Evolutionary conservation across 768 basidiomycete genomes (phyloP).

Genomic region (Termitomyces sp.): DNA sequence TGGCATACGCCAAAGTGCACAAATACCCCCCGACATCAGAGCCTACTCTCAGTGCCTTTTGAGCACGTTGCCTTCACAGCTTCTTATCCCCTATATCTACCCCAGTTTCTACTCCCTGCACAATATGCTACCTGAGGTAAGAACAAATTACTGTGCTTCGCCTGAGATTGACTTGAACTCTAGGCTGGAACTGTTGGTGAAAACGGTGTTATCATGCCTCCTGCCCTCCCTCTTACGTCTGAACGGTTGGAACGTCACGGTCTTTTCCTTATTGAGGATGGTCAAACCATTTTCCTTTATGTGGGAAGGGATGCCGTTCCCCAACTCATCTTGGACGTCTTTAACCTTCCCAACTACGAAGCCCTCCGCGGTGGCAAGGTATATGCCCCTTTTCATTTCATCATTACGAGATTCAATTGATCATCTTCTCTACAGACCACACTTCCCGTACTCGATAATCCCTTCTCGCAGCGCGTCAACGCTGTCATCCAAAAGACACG

Average conservation of each 20-base stretch:
- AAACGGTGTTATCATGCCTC: slow-evolving; percentile 81
- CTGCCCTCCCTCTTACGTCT: slow-evolving; percentile 85
- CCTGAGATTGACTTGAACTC: slow-evolving; percentile 3
- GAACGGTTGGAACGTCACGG: slow-evolving; percentile 94
- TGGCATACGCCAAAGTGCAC: slow-evolving; percentile 91
- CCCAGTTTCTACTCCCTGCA: slow-evolving; percentile 94
- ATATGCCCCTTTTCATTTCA: slow-evolving; percentile 12
- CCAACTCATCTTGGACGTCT: slow-evolving; percentile 89
- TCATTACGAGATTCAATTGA: slow-evolving; percentile 1
- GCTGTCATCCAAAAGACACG: slow-evolving; percentile 92
- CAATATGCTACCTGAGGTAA: slow-evolving; percentile 89
- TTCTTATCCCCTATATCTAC: slow-evolving; percentile 90
- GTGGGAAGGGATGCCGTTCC: slow-evolving; percentile 98
- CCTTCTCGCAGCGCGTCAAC: slow-evolving; percentile 94
- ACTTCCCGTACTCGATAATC: slow-evolving; percentile 85
- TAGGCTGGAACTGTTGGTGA: slow-evolving; percentile 92
- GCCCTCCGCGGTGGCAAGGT: slow-evolving; percentile 93
- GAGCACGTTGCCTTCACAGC: slow-evolving; percentile 86
- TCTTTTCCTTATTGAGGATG: slow-evolving; percentile 94
- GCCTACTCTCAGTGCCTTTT: slow-evolving; percentile 92
- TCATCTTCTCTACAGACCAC: slow-evolving; percentile 51
- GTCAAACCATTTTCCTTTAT: slow-evolving; percentile 97
- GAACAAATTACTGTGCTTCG: slow-evolving; percentile 5
- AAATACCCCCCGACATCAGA: slow-evolving; percentile 94
- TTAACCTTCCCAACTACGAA: slow-evolving; percentile 84